Conservation (phyloP, 2,329 filamentous ascomycete genomes). For the Nigrospora sphaerica region DNA sequence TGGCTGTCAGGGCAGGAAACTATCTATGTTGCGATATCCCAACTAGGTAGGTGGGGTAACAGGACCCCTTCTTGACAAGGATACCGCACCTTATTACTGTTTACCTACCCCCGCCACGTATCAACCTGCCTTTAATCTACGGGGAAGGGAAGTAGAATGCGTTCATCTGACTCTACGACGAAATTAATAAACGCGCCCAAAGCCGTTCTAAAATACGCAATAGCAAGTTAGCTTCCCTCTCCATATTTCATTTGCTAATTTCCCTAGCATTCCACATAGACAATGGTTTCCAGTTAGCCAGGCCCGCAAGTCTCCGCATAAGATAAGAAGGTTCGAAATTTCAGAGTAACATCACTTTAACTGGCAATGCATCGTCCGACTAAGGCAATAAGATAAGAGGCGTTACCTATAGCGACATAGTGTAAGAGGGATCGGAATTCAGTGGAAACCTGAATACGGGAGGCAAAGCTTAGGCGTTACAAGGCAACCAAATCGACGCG, state of each 20-base stretch:
- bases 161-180: constrained; percentile 5
- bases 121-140: neutral
- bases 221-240: too few relatives aligned
- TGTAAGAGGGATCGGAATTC: neutral
- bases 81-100: too few relatives aligned
- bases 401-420: neutral
- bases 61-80: too few relatives aligned
- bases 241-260: too few relatives aligned
- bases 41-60: too few relatives aligned
- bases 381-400: neutral
- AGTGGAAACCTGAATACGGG: neutral
- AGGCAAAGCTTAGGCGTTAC: neutral
- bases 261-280: too few relatives aligned
- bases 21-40: too few relatives aligned
- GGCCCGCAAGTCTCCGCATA: neutral
- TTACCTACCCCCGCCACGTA: too few relatives aligned
- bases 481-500: neutral
- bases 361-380: neutral
- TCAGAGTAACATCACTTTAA: neutral
- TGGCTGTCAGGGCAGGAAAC: too few relatives aligned
- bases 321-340: neutral
- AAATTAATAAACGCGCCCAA: neutral
- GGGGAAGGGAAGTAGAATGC: neutral
- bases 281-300: neutral
- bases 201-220: too few relatives aligned